phyloP scores from a whole-genome alignment of 2,329 filamentous ascomycete genomes.

The Ophiostoma himal-ulmi region DNA sequence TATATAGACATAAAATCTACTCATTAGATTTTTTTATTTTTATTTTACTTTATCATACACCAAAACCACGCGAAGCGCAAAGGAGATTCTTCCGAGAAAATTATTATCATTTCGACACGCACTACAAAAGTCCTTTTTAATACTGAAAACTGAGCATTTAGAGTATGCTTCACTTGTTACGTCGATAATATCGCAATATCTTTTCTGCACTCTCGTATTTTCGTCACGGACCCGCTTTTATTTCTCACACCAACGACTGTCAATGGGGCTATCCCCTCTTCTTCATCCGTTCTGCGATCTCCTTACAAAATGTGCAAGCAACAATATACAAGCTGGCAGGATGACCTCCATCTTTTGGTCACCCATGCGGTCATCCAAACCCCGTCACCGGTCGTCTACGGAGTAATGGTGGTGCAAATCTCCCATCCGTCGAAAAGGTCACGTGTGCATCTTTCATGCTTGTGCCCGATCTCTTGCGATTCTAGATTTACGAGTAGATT shows the following conservation, averaged over 20 bases:
- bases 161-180: too few relatives aligned
- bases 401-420: not conserved
- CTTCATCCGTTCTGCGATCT: not conserved
- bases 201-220: not conserved
- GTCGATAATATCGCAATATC: not conserved
- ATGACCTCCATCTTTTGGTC: not conserved
- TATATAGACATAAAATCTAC: too few relatives aligned
- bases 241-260: not conserved
- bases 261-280: not conserved
- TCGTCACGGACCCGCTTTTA: not conserved
- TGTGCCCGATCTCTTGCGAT: not conserved
- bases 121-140: too few relatives aligned
- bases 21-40: too few relatives aligned
- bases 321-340: not conserved
- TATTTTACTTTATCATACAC: too few relatives aligned
- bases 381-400: not conserved
- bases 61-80: too few relatives aligned
- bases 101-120: too few relatives aligned
- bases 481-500: not conserved
- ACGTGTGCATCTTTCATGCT: constrained; percentile 8
- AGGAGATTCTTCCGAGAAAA: too few relatives aligned
- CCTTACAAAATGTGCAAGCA: too few relatives aligned
- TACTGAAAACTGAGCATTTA: too few relatives aligned
- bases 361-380: not conserved
- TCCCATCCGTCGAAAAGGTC: constrained; percentile 1